phyloP scores from a whole-genome alignment of 306 rosid species.

The Mimosa pudica region DNA sequence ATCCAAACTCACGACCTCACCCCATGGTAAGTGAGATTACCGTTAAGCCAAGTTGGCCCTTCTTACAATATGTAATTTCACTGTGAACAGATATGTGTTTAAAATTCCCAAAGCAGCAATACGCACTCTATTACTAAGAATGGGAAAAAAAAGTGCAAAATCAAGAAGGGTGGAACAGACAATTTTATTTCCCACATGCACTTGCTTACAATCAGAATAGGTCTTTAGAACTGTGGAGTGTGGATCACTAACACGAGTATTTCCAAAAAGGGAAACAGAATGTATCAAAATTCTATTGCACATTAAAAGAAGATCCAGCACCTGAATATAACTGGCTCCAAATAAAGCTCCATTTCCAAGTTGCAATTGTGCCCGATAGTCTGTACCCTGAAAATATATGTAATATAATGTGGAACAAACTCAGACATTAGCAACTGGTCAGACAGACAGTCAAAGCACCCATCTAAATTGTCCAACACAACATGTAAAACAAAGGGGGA shows the following conservation, averaged over 20 bases:
- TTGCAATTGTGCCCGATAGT: constrained; percentile 87
- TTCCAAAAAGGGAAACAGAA: neutral
- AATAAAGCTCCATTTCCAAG: constrained; percentile 89
- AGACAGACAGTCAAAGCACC: neutral
- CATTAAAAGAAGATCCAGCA: constrained; percentile 29
- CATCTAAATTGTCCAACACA: constrained; percentile 3
- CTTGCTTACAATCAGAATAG: neutral
- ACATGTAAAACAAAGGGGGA: neutral
- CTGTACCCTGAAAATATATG: constrained; percentile 67
- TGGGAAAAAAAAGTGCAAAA: neutral
- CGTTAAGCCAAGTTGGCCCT: too few species aligned
- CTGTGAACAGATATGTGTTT: neutral
- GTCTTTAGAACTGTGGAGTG: neutral
- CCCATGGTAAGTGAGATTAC: too few species aligned
- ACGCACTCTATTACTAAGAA: neutral
- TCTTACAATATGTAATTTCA: neutral
- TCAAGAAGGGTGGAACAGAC: neutral
- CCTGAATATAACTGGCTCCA: constrained; percentile 97
- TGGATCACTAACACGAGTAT: neutral
- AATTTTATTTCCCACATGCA: neutral
- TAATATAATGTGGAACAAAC: constrained; percentile 11
- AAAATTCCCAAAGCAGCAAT: neutral
- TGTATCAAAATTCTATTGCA: constrained; percentile 25
- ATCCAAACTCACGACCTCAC: too few species aligned
- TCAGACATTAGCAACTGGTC: neutral